phyloP scores from a whole-genome alignment of 352 stramenopile genomes.

The Discostella stelligera region DNA sequence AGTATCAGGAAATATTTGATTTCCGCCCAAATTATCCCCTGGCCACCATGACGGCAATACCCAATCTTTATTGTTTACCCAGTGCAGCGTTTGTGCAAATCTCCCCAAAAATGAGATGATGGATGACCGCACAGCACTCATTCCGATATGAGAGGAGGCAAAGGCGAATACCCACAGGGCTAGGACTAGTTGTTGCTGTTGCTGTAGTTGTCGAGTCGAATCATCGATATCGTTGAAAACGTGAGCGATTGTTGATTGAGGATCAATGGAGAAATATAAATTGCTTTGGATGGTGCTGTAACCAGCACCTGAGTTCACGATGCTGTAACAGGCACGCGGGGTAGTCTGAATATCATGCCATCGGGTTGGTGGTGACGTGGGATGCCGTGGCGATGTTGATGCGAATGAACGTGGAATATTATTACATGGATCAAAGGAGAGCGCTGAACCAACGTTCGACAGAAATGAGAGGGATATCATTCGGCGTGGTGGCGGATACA shows the following conservation, averaged over 20 bases:
- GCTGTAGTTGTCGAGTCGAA: background rate
- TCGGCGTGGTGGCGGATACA: background rate
- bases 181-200: conserved; percentile 11
- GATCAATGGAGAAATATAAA: background rate
- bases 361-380: background rate
- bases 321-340: background rate
- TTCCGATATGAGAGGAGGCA: conserved; percentile 59
- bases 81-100: conserved; percentile 11
- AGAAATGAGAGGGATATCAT: background rate
- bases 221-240: background rate
- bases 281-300: background rate
- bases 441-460: background rate
- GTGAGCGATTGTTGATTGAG: background rate
- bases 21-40: conserved; percentile 46
- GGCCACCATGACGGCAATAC: conserved; percentile 54
- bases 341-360: background rate
- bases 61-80: conserved; percentile 42
- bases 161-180: conserved; percentile 47
- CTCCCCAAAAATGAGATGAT: conserved; percentile 51
- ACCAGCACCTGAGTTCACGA: background rate
- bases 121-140: conserved; percentile 47
- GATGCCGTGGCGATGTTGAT: background rate
- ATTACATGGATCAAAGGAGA: background rate
- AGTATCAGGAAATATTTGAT: conserved; percentile 52
- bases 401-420: background rate